These are phyloP conservation scores for Suaeda aralocaspica DNA, from an alignment of 148 eudicot species.

Conservation along the genomic window DNA sequence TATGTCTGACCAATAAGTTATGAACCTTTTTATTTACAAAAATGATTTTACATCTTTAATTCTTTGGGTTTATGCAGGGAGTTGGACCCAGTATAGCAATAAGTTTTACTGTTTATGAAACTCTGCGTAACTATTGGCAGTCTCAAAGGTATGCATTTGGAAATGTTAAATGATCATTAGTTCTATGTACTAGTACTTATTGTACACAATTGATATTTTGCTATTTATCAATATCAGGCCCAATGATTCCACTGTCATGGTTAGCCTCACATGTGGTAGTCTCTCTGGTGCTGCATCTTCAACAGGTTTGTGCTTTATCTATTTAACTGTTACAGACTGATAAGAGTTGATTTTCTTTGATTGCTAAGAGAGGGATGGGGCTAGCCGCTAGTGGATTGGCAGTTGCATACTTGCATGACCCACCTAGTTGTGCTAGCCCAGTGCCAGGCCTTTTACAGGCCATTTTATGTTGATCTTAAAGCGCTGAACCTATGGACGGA, in stretches of 20 bases:
- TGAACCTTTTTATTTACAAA: background rate
- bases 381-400: no score
- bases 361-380: no score
- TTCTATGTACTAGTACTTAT: background rate
- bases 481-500: no score
- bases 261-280: conserved; percentile 78
- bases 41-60: background rate
- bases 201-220: background rate
- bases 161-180: background rate
- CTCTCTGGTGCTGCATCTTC: conserved; percentile 74
- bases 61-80: conserved; percentile 45
- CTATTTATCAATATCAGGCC: conserved; percentile 45
- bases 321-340: background rate
- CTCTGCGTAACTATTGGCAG: conserved; percentile 59
- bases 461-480: no score
- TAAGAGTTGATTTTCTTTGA: no score
- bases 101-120: conserved; percentile 82
- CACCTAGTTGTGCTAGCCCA: no score
- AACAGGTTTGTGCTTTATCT: conserved; percentile 36
- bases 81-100: conserved; percentile 93
- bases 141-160: conserved; percentile 45
- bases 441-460: no score
- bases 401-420: no score
- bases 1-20: background rate
- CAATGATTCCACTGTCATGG: conserved; percentile 45